Evolutionary conservation across 1,284 basidiomycete genomes (phyloP).

Genomic region (Polyporus tsugae): DNA sequence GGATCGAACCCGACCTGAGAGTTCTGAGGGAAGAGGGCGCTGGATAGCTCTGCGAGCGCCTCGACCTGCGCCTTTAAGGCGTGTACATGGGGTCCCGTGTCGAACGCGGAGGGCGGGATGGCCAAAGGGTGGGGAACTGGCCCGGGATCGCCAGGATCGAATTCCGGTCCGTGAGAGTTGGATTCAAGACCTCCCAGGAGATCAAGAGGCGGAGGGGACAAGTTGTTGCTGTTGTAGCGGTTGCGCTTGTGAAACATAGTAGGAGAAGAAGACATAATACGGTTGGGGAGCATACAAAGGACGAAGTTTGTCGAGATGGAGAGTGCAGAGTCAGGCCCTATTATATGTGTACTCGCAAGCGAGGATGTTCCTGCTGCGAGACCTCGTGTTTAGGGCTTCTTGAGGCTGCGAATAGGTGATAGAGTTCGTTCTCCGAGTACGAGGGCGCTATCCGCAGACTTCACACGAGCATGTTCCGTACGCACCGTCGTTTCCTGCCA

Average conservation of each 20-base stretch:
- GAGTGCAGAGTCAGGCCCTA: neutral
- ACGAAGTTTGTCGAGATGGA: neutral
- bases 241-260: neutral
- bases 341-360: neutral
- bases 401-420: neutral
- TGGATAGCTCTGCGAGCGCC: neutral
- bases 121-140: neutral
- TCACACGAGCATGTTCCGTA: neutral
- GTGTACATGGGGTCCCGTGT: neutral
- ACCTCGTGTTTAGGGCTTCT: slow-evolving; percentile 2
- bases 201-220: neutral
- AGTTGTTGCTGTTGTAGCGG: neutral
- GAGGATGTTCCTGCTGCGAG: neutral
- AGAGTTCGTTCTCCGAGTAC: neutral
- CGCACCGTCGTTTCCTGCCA: neutral
- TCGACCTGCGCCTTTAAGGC: neutral
- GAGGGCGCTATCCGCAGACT: slow-evolving; percentile 4
- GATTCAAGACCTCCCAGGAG: neutral
- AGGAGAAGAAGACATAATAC: too few relatives aligned
- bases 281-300: neutral
- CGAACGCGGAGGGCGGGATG: neutral
- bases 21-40: neutral
- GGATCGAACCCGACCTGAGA: neutral
- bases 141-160: slow-evolving; percentile 2
- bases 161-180: neutral